These are phyloP conservation scores for Linnemannia hyalina DNA, from an alignment of 192 early-diverging fungal species.

Conservation along the genomic window DNA sequence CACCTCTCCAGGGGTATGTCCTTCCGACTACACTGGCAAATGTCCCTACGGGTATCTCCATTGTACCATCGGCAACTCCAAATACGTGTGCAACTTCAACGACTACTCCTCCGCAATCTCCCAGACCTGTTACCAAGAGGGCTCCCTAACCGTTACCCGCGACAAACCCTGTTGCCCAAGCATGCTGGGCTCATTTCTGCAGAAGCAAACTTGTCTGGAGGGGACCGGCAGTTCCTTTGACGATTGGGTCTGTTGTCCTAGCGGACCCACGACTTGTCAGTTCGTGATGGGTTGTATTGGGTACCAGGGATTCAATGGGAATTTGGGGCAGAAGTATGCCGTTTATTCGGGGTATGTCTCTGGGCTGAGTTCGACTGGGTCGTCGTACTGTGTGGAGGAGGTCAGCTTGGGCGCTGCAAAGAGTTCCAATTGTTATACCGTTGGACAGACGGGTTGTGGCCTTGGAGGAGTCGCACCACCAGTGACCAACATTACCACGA, in stretches of 20 bases:
- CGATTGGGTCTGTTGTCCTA: background rate
- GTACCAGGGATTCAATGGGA: background rate
- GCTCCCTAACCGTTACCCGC: background rate
- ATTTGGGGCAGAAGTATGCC: background rate
- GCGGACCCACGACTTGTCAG: background rate
- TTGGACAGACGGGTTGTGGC: background rate
- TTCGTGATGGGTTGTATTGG: slow-evolving; percentile 3
- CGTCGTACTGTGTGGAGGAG: background rate
- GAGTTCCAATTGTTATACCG: background rate
- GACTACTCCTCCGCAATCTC: background rate
- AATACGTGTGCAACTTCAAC: background rate
- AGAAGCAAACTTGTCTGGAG: background rate
- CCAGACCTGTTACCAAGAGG: background rate
- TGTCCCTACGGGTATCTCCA: background rate
- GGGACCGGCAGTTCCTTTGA: background rate
- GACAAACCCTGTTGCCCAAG: background rate
- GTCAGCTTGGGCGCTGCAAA: background rate
- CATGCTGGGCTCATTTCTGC: background rate
- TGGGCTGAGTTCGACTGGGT: background rate
- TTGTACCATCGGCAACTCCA: slow-evolving; percentile 2
- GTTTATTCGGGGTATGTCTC: background rate
- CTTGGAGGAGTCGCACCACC: background rate
- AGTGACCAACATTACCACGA: background rate
- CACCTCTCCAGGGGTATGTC: background rate
- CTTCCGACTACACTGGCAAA: background rate